A percentile compares a stretch with the other conserved stretches of the same genome.
These are phyloP conservation scores for Phyllosticta citribraziliensis DNA, from an alignment of 2,329 filamentous ascomycete species.

Conservation along the genomic window DNA sequence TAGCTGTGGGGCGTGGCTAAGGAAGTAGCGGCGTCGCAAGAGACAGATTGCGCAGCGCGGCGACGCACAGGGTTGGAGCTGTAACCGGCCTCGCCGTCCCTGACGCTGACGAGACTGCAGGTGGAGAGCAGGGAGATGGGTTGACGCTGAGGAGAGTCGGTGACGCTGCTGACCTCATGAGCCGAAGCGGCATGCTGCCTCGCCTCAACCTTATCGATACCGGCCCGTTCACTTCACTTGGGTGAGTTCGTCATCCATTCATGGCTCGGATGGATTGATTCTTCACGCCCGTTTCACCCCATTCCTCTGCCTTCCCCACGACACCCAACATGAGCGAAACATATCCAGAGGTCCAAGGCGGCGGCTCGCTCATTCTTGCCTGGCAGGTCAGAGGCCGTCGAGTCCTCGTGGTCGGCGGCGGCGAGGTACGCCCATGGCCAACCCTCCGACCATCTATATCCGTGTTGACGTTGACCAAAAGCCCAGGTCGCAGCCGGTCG, in stretches of 20 bases:
- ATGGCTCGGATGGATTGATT: not conserved
- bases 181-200: no score
- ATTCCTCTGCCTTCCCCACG: constrained; percentile 10
- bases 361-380: constrained; percentile 85
- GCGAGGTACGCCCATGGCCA: constrained; percentile 57
- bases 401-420: constrained; percentile 87
- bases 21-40: constrained; percentile 2
- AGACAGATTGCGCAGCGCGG: constrained; percentile 2
- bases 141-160: not conserved
- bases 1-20: constrained; percentile 9
- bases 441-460: not conserved
- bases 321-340: constrained; percentile 35
- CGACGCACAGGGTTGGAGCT: not conserved
- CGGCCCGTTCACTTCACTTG: no score
- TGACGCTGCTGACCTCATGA: not conserved
- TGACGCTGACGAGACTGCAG: not conserved
- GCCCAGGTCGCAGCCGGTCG: constrained; percentile 84
- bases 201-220: not conserved
- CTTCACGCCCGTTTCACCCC: not conserved
- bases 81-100: not conserved
- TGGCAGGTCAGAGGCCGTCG: constrained; percentile 90
- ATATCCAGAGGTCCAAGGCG: constrained; percentile 76
- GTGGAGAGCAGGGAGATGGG: not conserved
- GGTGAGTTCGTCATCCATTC: not conserved
- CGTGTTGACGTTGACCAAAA: constrained; percentile 26